Conservation (phyloP, 2,329 filamentous ascomycete species). For the Cytospora schulzeri region DNA sequence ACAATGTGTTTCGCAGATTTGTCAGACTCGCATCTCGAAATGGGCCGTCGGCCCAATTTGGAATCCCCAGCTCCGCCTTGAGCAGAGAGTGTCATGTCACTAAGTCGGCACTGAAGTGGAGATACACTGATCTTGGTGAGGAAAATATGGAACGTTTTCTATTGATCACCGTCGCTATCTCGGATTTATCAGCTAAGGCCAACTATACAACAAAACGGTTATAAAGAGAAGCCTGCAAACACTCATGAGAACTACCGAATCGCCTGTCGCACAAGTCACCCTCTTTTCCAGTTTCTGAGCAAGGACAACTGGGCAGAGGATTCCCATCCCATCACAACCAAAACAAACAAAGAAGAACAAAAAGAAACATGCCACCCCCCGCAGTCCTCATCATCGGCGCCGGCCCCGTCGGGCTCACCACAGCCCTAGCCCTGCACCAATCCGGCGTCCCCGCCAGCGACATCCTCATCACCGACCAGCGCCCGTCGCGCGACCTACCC, state of each 20-base stretch:
- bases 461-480: slow-evolving; percentile 21
- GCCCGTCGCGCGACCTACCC: slow-evolving; percentile 5
- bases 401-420: slow-evolving; percentile 23
- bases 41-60: too few relatives aligned
- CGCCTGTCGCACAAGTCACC: too few relatives aligned
- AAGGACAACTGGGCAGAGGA: too few relatives aligned
- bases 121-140: too few relatives aligned
- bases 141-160: background rate
- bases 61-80: too few relatives aligned
- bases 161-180: background rate
- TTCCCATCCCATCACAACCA: too few relatives aligned
- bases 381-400: slow-evolving; percentile 24
- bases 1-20: too few relatives aligned
- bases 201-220: background rate
- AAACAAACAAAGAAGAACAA: too few relatives aligned
- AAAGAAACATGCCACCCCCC: background rate
- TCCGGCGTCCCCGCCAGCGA: slow-evolving; percentile 4
- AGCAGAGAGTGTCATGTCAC: too few relatives aligned
- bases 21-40: too few relatives aligned
- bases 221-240: background rate
- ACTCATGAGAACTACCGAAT: background rate
- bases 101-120: too few relatives aligned
- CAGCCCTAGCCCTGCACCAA: slow-evolving; percentile 21
- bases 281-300: too few relatives aligned
- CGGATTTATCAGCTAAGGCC: background rate